Evolutionary conservation across 495 filamentous ascomycete species (phyloP).

Genomic region (Chaetomium tenue): DNA sequence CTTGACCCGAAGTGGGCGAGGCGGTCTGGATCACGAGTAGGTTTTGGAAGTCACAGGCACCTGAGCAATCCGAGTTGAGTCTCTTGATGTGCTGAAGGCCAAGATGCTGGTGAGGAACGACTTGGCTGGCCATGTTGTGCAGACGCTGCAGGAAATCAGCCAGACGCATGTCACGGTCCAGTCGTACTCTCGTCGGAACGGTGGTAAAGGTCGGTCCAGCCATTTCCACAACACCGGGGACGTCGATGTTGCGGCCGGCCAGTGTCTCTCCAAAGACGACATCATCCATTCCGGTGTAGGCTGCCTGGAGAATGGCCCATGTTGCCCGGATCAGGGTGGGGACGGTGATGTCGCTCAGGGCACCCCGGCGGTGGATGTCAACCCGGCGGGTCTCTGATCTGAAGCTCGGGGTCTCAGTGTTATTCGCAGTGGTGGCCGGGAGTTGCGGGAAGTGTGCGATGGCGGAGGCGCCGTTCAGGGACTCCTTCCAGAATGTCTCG

Average conservation of each 20-base stretch:
- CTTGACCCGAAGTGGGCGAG: background rate
- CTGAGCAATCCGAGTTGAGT: constrained; percentile 31
- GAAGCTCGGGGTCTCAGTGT: constrained; percentile 16
- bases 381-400: constrained; percentile 17
- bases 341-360: constrained; percentile 24
- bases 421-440: constrained; percentile 1
- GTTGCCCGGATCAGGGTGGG: constrained; percentile 43
- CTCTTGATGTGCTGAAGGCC: constrained; percentile 47
- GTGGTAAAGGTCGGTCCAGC: constrained; percentile 58
- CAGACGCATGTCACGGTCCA: constrained; percentile 19
- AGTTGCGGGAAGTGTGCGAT: constrained; percentile 28
- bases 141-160: constrained; percentile 28
- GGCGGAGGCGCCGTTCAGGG: constrained; percentile 16
- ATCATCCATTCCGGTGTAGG: constrained; percentile 41
- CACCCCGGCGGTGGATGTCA: constrained; percentile 15
- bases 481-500: constrained; percentile 33
- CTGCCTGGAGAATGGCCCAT: constrained; percentile 44
- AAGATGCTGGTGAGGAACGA: constrained; percentile 46
- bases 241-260: constrained; percentile 46
- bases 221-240: constrained; percentile 51
- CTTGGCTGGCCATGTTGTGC: constrained; percentile 37
- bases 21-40: constrained; percentile 42
- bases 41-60: constrained; percentile 42
- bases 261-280: constrained; percentile 46
- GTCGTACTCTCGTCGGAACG: constrained; percentile 49